Percentiles rank a stretch among this genome's conserved stretches.
phyloP scores from a whole-genome alignment of 2,329 filamentous ascomycete species.

The Ambrosiella cleistominuta region DNA sequence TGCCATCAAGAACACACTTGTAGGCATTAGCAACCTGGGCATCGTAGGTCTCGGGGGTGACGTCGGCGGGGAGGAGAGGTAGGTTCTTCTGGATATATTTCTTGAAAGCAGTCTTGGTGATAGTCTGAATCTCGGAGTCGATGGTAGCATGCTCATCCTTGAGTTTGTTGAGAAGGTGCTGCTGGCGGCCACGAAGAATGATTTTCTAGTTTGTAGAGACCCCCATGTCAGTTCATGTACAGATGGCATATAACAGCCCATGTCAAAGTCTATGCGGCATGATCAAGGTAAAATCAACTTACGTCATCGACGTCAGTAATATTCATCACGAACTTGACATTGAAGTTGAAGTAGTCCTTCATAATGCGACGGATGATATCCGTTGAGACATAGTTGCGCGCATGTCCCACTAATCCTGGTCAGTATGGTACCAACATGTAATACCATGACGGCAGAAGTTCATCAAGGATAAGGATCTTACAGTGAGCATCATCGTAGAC shows the following conservation, averaged over 20 bases:
- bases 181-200: constrained; percentile 50
- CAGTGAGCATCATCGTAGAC: constrained; percentile 64
- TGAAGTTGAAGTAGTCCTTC: constrained; percentile 64
- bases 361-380: constrained; percentile 76
- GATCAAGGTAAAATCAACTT: constrained; percentile 3
- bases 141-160: constrained; percentile 9
- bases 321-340: constrained; percentile 82
- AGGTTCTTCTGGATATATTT: constrained; percentile 38
- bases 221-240: background rate
- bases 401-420: constrained; percentile 42
- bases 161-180: constrained; percentile 50
- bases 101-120: constrained; percentile 28
- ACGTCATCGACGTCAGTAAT: constrained; percentile 68
- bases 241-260: background rate
- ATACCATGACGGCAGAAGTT: background rate
- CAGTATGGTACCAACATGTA: background rate
- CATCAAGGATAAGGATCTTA: constrained; percentile 2
- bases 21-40: constrained; percentile 34
- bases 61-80: constrained; percentile 29
- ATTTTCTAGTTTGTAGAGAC: constrained; percentile 24
- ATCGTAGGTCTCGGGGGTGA: constrained; percentile 30
- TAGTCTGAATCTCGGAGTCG: constrained; percentile 7
- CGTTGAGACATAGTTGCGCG: constrained; percentile 77
- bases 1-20: constrained; percentile 35
- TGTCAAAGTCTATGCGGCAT: too few relatives aligned